These are phyloP conservation scores for Biscogniauxia mediterranea DNA, from an alignment of 2,329 filamentous ascomycete genomes.

Conservation along the genomic window DNA sequence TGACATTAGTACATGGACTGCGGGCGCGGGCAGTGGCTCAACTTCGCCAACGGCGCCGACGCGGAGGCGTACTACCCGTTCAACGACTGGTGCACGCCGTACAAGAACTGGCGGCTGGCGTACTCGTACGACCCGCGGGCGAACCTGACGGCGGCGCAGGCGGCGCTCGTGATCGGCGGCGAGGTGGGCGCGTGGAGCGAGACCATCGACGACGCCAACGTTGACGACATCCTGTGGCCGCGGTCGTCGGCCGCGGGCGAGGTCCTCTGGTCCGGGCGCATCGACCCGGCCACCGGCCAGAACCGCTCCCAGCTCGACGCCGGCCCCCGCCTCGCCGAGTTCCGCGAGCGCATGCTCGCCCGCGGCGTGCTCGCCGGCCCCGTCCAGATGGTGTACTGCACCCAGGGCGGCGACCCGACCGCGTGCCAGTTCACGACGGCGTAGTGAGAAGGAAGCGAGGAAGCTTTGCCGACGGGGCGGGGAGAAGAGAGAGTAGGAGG, in stretches of 20 bases:
- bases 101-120: constrained; percentile 77
- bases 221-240: constrained; percentile 79
- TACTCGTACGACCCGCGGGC: constrained; percentile 76
- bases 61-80: constrained; percentile 64
- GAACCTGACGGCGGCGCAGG: constrained; percentile 58
- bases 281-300: constrained; percentile 57
- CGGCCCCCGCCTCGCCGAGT: constrained; percentile 67
- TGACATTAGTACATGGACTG: constrained; percentile 72
- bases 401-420: constrained; percentile 53
- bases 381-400: constrained; percentile 72
- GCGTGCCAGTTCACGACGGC: constrained; percentile 38
- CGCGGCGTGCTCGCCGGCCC: constrained; percentile 62
- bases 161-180: constrained; percentile 72
- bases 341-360: constrained; percentile 72
- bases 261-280: constrained; percentile 74
- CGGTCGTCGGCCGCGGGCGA: constrained; percentile 72
- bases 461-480: neutral
- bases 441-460: neutral
- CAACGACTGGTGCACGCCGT: constrained; percentile 76
- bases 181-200: constrained; percentile 83
- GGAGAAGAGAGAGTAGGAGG: neutral
- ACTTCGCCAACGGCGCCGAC: constrained; percentile 59
- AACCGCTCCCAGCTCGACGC: constrained; percentile 72
- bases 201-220: constrained; percentile 69
- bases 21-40: constrained; percentile 75